Evolutionary conservation across 1,284 basidiomycete species (phyloP), one percentile per base, ranked within the genome.

Genomic region (Wallemia hederae): DNA sequence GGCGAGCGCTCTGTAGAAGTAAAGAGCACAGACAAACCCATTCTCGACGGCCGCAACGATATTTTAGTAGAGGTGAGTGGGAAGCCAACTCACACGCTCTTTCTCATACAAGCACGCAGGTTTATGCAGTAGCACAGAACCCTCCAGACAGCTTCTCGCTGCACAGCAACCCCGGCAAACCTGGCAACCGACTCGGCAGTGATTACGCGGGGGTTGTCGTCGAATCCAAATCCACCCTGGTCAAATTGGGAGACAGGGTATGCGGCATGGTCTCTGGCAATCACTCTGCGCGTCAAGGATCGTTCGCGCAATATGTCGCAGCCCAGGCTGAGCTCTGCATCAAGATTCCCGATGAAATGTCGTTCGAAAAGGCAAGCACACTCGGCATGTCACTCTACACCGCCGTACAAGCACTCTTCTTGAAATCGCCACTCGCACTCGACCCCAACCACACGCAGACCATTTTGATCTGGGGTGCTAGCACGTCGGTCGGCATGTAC

Each of bases 401-500:
- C 22, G 39, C 39, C 14, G 19, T 49, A 15, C 39, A 49, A 49
- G 39, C 39, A n/a, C 39, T 49, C 39, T 49, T 49, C 19, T n/a
- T 49, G 14, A 49, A 49, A 22, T 49, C 39, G 22, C 39, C 39
- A 17, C n/a, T 49, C 19, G 39, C 39, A 11, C 39, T 49, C n/a
- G 39, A 49, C n/a, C 39, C 39, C n/a, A 49, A 22, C n/a, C 39
- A 49, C n/a, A 49, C 39, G 5, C 5, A 49, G n/a, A n/a, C 11
- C 3, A n/a, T 72, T 57, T 65, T 76, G 26, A 67, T 76, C 31
- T 74, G 73, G 66, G 72, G 70, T 22, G 75, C 73, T 15, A 67
- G 73, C 14, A 70, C 72, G 14, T 67, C 70, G 5, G 73, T 75
- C 33, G 75, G 75, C 0, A 66, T 72, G 28, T 76, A 70, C 64